These are phyloP conservation scores for Lithohypha guttulata DNA, from an alignment of 2,329 filamentous ascomycete species.

Conservation along the genomic window DNA sequence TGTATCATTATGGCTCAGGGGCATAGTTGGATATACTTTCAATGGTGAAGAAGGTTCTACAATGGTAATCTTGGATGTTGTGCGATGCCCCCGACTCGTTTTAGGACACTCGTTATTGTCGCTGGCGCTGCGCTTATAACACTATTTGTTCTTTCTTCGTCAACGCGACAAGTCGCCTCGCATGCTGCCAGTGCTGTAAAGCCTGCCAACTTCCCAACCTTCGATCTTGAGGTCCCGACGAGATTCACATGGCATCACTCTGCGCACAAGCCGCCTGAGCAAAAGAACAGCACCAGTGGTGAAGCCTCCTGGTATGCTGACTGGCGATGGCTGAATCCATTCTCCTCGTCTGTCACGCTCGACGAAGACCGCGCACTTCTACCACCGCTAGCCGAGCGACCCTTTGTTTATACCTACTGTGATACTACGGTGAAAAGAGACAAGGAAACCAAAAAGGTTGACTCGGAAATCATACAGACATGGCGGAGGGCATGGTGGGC, in stretches of 20 bases:
- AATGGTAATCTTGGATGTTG: too few relatives aligned
- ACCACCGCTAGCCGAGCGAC: conserved; percentile 60
- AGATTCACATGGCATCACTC: conserved; percentile 54
- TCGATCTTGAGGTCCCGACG: conserved; percentile 43
- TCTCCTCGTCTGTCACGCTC: conserved; percentile 67
- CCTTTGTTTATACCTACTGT: conserved; percentile 84
- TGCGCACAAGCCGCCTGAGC: conserved; percentile 60
- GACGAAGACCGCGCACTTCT: conserved; percentile 77
- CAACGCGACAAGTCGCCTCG: conserved; percentile 26
- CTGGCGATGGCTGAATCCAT: conserved; percentile 84
- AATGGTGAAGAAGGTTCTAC: too few relatives aligned
- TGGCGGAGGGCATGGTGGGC: conserved; percentile 96
- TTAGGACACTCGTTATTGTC: conserved; percentile 30
- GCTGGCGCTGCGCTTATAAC: conserved; percentile 34
- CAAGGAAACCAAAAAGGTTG: conserved; percentile 55
- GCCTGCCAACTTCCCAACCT: conserved; percentile 29
- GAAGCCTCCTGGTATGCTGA: conserved; percentile 77
- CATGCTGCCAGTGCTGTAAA: conserved; percentile 25
- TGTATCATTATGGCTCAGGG: too few relatives aligned
- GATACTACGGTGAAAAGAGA: conserved; percentile 57
- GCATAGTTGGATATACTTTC: too few relatives aligned
- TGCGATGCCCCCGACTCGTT: conserved; percentile 17
- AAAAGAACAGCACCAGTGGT: conserved; percentile 67
- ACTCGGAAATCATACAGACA: conserved; percentile 67
- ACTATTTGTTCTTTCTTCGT: conserved; percentile 35